Evolutionary conservation across 2,329 filamentous ascomycete species (phyloP).

Genomic region (Ramularia endophylla): DNA sequence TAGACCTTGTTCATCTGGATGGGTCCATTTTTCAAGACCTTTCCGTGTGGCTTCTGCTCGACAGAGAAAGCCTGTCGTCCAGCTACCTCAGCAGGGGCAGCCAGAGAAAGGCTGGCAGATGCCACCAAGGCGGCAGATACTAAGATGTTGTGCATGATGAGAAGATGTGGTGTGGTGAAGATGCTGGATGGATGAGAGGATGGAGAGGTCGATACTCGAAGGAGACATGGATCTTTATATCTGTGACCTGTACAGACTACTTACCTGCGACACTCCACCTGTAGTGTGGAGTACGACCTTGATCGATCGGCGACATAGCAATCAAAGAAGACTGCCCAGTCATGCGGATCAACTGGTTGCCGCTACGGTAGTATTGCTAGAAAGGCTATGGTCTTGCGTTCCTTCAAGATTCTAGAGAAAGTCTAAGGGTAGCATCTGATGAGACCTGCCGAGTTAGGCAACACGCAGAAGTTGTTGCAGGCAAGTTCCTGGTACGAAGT

Average conservation of each 20-base stretch:
- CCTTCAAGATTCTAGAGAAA: constrained; percentile 1
- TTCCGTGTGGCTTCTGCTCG: constrained; percentile 25
- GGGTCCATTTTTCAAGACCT: constrained; percentile 11
- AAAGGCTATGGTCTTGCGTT: constrained; percentile 7
- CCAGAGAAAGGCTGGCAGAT: constrained; percentile 23
- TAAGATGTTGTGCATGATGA: constrained; percentile 26
- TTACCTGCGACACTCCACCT: neutral
- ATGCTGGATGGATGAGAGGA: constrained; percentile 7
- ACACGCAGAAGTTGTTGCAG: constrained; percentile 2
- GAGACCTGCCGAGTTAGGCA: constrained; percentile 14
- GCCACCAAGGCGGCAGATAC: constrained; percentile 25
- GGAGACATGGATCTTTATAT: constrained; percentile 10
- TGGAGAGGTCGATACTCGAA: constrained; percentile 3
- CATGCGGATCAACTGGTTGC: constrained; percentile 10
- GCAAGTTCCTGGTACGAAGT: neutral
- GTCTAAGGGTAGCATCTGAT: constrained; percentile 4
- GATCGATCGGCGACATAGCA: constrained; percentile 18
- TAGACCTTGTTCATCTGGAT: constrained; percentile 31
- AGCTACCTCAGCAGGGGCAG: constrained; percentile 25
- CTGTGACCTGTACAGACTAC: constrained; percentile 1
- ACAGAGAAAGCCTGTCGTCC: constrained; percentile 24
- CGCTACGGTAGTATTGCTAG: constrained; percentile 16
- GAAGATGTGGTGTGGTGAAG: constrained; percentile 7
- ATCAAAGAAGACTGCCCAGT: constrained; percentile 20
- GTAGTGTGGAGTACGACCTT: constrained; percentile 6